Evolutionary conservation across 208 protist species (phyloP).

Genomic region (Leishmania amazonensis): DNA sequence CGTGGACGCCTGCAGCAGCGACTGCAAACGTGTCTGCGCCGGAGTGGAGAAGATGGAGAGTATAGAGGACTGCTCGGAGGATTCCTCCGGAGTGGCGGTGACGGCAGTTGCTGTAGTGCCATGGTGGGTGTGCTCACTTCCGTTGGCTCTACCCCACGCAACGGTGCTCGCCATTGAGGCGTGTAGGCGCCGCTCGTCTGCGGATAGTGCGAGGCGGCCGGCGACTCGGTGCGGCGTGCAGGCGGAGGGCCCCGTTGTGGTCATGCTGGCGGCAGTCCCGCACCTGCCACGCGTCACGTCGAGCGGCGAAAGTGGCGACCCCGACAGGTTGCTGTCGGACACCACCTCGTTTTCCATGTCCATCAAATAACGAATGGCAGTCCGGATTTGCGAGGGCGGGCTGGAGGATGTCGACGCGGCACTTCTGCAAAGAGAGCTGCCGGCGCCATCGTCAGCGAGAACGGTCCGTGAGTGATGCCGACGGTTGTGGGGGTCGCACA

Average conservation of each 20-base stretch:
- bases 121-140: neutral
- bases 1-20: conserved; percentile 25
- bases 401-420: conserved; percentile 23
- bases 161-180: conserved; percentile 25
- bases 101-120: neutral
- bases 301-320: neutral
- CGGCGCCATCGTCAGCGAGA: neutral
- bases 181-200: conserved; percentile 15
- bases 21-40: conserved; percentile 24
- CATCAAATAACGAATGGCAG: conserved; percentile 14
- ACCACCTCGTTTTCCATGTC: neutral
- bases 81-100: neutral
- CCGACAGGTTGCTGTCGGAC: neutral
- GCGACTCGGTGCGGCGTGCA: conserved; percentile 14
- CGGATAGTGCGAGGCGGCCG: conserved; percentile 10
- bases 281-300: too few species aligned
- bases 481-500: neutral
- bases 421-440: neutral
- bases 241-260: neutral
- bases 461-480: neutral
- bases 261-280: neutral
- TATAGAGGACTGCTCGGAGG: conserved; percentile 3
- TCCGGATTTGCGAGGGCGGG: conserved; percentile 25
- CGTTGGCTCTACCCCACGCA: conserved; percentile 9
- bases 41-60: conserved; percentile 26